Percentiles rank a stretch among this genome's conserved stretches.
Evolutionary conservation across 176 grass and related monocot genomes (phyloP).

Genomic region (Tillandsia leiboldiana): DNA sequence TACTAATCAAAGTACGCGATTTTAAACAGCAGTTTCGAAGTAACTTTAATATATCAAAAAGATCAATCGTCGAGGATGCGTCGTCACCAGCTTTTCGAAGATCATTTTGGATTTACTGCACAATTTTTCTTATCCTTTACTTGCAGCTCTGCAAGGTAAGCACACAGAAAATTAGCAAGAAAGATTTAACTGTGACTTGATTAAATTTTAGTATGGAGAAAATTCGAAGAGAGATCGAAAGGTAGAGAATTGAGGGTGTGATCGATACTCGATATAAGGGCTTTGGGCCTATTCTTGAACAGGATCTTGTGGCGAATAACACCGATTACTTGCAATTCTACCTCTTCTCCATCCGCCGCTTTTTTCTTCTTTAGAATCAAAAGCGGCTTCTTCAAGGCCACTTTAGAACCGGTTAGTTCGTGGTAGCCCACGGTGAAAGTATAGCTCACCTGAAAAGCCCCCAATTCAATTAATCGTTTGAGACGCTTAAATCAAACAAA

Average conservation of each 20-base stretch:
- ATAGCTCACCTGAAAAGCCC: conserved; percentile 34
- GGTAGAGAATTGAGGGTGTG: neutral
- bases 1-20: no score
- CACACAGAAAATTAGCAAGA: neutral
- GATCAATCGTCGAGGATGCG: no score
- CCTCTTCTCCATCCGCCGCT: neutral
- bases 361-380: conserved; percentile 70
- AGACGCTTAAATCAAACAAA: neutral
- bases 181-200: neutral
- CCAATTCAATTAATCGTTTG: neutral
- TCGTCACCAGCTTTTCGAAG: neutral
- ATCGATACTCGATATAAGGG: conserved; percentile 73
- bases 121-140: neutral
- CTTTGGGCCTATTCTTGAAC: conserved; percentile 84
- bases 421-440: conserved; percentile 89
- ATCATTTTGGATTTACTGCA: neutral
- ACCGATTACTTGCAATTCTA: conserved; percentile 69
- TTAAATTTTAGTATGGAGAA: neutral
- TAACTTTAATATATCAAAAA: no score
- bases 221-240: neutral
- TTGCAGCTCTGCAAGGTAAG: neutral
- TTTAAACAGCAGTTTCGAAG: no score
- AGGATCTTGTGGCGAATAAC: conserved; percentile 85
- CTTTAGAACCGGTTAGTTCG: conserved; percentile 64
- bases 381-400: conserved; percentile 72